phyloP scores from a whole-genome alignment of 441 rosid genomes.

The Hypseocharis bilobata region DNA sequence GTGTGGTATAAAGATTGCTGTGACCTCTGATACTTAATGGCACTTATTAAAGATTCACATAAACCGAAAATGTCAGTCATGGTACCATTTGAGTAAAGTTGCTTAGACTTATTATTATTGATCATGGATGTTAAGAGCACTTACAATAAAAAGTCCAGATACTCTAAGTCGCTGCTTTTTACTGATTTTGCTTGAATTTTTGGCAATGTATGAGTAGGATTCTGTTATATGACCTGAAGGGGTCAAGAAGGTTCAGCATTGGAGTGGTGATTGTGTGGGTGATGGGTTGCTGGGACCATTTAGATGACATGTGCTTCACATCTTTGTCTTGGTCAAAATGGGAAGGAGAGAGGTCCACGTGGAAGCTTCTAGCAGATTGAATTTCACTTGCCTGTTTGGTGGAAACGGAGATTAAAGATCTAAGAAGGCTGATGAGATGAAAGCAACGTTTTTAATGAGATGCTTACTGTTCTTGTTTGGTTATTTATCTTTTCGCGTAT shows the following conservation, averaged over 20 bases:
- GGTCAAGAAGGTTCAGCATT: neutral
- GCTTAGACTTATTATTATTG: neutral
- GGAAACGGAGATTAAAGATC: constrained; percentile 10
- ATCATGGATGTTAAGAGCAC: neutral
- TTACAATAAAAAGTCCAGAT: neutral
- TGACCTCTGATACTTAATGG: neutral
- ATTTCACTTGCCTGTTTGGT: constrained; percentile 11
- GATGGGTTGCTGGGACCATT: constrained; percentile 6
- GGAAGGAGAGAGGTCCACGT: constrained; percentile 5
- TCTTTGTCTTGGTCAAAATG: neutral
- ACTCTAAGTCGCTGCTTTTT: neutral
- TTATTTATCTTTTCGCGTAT: neutral
- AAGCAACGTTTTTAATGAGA: neutral
- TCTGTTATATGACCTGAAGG: constrained; percentile 1
- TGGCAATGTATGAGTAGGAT: neutral
- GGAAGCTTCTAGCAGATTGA: constrained; percentile 5
- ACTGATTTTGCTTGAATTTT: neutral
- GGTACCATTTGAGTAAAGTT: neutral
- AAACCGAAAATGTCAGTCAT: too few species aligned
- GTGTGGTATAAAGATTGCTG: neutral
- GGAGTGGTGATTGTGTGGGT: neutral
- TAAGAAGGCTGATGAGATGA: constrained; percentile 4
- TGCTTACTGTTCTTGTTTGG: neutral
- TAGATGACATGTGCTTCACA: neutral
- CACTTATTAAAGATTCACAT: too few species aligned